A percentile compares a stretch with the other conserved stretches of the same genome.
Evolutionary conservation across 306 rosid genomes (phyloP).

Genomic region (Fagus crenata): DNA sequence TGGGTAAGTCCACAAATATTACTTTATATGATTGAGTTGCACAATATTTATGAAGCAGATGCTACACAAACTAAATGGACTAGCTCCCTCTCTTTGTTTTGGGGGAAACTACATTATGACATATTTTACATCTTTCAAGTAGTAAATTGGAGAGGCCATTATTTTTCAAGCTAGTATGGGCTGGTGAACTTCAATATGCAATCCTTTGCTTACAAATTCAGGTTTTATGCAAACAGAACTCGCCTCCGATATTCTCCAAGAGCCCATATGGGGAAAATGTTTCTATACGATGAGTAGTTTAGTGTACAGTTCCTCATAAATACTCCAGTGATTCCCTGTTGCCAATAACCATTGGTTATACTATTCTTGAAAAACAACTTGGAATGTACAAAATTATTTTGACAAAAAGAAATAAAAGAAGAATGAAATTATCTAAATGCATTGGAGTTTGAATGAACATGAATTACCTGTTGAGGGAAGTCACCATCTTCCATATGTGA

Average conservation of each 20-base stretch:
- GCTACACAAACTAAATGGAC: no score
- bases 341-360: background rate
- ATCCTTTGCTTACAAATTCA: background rate
- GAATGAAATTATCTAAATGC: no score
- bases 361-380: background rate
- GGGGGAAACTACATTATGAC: background rate
- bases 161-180: background rate
- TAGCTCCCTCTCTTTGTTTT: no score
- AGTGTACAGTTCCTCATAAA: constrained; percentile 51
- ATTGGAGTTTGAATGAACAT: background rate
- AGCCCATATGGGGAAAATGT: constrained; percentile 66
- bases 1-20: no score
- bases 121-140: background rate
- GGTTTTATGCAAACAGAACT: constrained; percentile 24
- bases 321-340: constrained; percentile 54
- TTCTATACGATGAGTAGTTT: constrained; percentile 48
- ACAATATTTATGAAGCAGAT: no score
- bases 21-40: no score
- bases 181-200: background rate
- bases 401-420: background rate
- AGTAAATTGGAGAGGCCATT: background rate
- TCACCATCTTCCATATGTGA: constrained; percentile 74
- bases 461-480: constrained; percentile 64
- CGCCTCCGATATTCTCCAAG: constrained; percentile 45
- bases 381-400: background rate